A percentile compares a stretch with the other conserved stretches of the same genome.
phyloP scores from a whole-genome alignment of 2,329 filamentous ascomycete genomes.

The Neonectria neomacrospora region DNA sequence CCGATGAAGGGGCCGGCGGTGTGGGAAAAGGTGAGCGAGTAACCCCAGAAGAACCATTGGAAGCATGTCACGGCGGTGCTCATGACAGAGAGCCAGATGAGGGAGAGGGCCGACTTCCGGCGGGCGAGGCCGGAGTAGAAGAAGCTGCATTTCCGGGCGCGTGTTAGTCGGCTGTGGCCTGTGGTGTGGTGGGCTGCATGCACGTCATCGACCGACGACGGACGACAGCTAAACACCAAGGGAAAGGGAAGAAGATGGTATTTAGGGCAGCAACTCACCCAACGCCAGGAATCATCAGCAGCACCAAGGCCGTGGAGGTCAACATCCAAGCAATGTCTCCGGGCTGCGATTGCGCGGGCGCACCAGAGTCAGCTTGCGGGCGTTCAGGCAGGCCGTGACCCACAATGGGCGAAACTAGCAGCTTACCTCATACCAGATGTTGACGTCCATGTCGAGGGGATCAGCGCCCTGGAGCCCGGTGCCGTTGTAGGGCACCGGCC shows the following conservation, averaged over 20 bases:
- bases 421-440: conserved; percentile 80
- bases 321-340: conserved; percentile 91
- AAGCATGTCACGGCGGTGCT: conserved; percentile 84
- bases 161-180: conserved; percentile 22
- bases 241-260: conserved; percentile 8
- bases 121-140: conserved; percentile 93
- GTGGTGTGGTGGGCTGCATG: background rate
- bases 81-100: conserved; percentile 94
- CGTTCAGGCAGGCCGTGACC: conserved; percentile 33
- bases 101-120: conserved; percentile 86
- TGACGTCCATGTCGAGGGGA: conserved; percentile 74
- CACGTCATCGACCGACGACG: background rate
- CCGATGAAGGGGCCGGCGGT: conserved; percentile 80
- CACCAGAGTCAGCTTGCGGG: conserved; percentile 46
- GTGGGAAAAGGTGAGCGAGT: conserved; percentile 85
- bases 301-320: conserved; percentile 81
- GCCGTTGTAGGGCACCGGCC: conserved; percentile 70
- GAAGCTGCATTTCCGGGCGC: conserved; percentile 62
- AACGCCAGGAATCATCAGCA: conserved; percentile 94
- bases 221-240: conserved; percentile 1
- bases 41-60: conserved; percentile 97
- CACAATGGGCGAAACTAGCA: conserved; percentile 22
- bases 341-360: conserved; percentile 59
- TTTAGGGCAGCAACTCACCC: conserved; percentile 61
- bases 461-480: conserved; percentile 74